Conservation (phyloP, 768 basidiomycete species). For the Chalciporus piperatus region DNA sequence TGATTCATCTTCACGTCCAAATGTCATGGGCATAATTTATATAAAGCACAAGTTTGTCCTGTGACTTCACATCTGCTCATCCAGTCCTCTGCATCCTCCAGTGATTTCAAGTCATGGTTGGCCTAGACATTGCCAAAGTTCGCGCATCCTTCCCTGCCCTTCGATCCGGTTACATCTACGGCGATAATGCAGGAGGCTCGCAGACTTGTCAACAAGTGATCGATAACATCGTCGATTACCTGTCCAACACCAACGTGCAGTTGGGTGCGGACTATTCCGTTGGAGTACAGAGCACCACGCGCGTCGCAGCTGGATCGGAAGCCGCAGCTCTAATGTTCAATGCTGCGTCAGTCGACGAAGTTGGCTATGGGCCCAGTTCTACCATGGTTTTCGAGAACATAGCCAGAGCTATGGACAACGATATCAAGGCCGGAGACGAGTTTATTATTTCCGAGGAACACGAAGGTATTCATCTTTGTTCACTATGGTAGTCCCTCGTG, state of each 20-base stretch:
- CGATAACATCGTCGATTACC: conserved; percentile 63
- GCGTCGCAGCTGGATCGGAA: conserved; percentile 47
- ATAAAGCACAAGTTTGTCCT: neutral
- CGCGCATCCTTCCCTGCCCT: conserved; percentile 65
- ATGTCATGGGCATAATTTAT: neutral
- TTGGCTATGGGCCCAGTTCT: conserved; percentile 65
- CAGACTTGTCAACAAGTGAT: conserved; percentile 56
- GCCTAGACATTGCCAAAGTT: conserved; percentile 47
- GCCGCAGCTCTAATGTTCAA: conserved; percentile 62
- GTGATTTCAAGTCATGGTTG: conserved; percentile 12
- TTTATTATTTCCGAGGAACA: conserved; percentile 79
- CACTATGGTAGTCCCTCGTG: neutral
- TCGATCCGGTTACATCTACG: conserved; percentile 58
- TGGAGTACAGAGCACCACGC: conserved; percentile 50
- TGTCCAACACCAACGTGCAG: conserved; percentile 71
- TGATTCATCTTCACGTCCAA: neutral
- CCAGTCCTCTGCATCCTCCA: neutral
- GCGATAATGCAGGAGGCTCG: conserved; percentile 77
- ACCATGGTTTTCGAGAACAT: conserved; percentile 71
- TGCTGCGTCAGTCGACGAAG: conserved; percentile 57
- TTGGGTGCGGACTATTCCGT: conserved; percentile 68
- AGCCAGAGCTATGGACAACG: conserved; percentile 54
- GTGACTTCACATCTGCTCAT: neutral
- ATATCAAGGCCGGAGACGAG: conserved; percentile 61
- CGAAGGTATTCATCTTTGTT: conserved; percentile 50